These are phyloP conservation scores for Yamagishiella unicocca DNA, from an alignment of 139 green algal species.

Conservation along the genomic window DNA sequence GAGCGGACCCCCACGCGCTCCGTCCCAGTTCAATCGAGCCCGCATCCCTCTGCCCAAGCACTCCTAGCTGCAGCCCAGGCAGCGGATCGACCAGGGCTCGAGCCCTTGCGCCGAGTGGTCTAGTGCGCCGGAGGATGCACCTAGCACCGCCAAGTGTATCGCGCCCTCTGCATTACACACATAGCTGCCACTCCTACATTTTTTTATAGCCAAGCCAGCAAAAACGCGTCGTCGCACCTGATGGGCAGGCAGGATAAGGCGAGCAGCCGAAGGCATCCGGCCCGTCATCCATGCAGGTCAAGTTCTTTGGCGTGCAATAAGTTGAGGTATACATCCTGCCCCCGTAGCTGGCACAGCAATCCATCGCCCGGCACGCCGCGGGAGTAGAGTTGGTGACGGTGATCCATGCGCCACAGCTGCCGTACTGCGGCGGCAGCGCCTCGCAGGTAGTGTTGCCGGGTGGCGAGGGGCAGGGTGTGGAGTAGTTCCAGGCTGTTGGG, in stretches of 20 bases:
- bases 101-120: too few species aligned
- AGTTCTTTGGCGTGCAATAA: not conserved
- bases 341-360: not conserved
- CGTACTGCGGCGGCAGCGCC: not conserved
- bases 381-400: not conserved
- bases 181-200: too few species aligned
- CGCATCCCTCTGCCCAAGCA: too few species aligned
- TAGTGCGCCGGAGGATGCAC: too few species aligned
- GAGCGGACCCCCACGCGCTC: too few species aligned
- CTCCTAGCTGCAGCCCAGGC: not conserved
- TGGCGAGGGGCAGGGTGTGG: not conserved
- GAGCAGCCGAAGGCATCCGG: not conserved
- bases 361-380: not conserved
- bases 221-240: too few species aligned
- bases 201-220: too few species aligned
- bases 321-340: not conserved
- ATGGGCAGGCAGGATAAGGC: not conserved
- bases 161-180: too few species aligned
- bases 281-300: not conserved
- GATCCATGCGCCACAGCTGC: not conserved
- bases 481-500: slow-evolving; percentile 8
- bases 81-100: too few species aligned
- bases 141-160: too few species aligned
- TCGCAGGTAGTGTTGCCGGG: not conserved
- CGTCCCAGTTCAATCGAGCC: too few species aligned